Conservation (phyloP, 2,329 filamentous ascomycete species). For the Pseudocercospora ulei region DNA sequence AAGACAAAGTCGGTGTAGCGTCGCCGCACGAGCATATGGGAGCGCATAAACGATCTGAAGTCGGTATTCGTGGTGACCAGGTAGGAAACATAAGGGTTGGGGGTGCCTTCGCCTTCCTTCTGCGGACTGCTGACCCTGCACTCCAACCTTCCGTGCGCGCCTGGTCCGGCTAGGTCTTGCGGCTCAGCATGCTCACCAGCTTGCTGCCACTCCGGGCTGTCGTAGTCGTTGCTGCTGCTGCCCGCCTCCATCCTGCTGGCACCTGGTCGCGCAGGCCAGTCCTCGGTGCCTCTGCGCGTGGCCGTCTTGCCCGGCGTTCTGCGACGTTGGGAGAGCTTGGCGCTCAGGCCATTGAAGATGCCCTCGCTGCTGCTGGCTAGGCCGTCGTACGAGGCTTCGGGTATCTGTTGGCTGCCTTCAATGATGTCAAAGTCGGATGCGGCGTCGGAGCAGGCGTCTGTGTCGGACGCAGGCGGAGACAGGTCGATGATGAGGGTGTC, state of each 20-base stretch:
- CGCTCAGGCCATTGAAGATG: conserved; percentile 10
- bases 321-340: conserved; percentile 6
- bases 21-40: conserved; percentile 68
- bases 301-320: conserved; percentile 2
- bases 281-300: conserved; percentile 4
- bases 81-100: conserved; percentile 94
- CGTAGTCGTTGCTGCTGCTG: conserved; percentile 56
- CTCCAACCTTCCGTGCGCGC: conserved; percentile 63
- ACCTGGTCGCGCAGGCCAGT: conserved; percentile 12
- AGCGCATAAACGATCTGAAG: conserved; percentile 82
- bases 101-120: conserved; percentile 93
- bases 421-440: conserved; percentile 20
- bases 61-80: conserved; percentile 85
- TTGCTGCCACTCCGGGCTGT: conserved; percentile 64
- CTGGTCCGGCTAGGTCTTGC: conserved; percentile 54
- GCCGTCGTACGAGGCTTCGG: conserved; percentile 15
- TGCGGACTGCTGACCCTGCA: conserved; percentile 73
- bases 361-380: conserved; percentile 13
- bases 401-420: conserved; percentile 13
- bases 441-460: conserved; percentile 11
- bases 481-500: conserved; percentile 17
- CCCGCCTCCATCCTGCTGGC: conserved; percentile 27
- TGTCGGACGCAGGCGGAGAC: neutral
- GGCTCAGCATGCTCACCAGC: conserved; percentile 45
- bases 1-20: conserved; percentile 98